Base-by-base conservation (phyloP, 2,329 filamentous ascomycete genomes). In the Beauveria sp. region DNA sequence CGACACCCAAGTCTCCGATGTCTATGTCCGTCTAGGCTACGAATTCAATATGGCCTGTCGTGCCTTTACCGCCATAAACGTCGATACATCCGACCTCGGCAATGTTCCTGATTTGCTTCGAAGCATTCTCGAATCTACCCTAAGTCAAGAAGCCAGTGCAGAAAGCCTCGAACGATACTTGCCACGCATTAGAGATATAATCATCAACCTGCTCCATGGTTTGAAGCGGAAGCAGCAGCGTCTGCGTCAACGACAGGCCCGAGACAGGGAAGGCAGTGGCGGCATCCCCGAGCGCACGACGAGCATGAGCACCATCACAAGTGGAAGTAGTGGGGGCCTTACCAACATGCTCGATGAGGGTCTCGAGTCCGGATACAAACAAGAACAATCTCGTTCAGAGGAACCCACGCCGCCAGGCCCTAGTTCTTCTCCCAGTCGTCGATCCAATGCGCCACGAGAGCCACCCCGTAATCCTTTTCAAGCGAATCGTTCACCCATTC, bases 11-110 rank as follows among this genome's bases (percentile, higher is more conserved):
- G 95, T 99, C 63, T 98, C 95, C 14, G 95, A 99, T 74, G 95
- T 99, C 68, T 99, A 99, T 73, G 95, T 99, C 64, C 89, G 95
- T 64, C 80, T 99, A 64, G 95, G 95, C 52, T 99, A 99, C 76
- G 95, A 99, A 76, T 99, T 99, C 82, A 99, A 99, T 76, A 95
- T 99, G 79, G 95, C 95, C 31, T 98, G 93, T 75, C 89, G 95
- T 61, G 93, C 95, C 64, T 99, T 99, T 76, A 91, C 91, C 69
- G 91, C 93, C 63, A 99, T 99, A 70, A 95, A 96, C 65, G 95
- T 99, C 65, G 95, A 99, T 70, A 97, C 93, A 1, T 85, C 87
- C 28, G 95, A 99, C 74, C 82, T 99, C 14, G 95, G 95, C 62
- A 96, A 96, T 68, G 95, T 99, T 2, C 95, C 95, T 6, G 95